Evolutionary conservation across 306 rosid species (phyloP), one percentile per base, ranked within the genome.

Genomic region (Pterocarpus santalinus): DNA sequence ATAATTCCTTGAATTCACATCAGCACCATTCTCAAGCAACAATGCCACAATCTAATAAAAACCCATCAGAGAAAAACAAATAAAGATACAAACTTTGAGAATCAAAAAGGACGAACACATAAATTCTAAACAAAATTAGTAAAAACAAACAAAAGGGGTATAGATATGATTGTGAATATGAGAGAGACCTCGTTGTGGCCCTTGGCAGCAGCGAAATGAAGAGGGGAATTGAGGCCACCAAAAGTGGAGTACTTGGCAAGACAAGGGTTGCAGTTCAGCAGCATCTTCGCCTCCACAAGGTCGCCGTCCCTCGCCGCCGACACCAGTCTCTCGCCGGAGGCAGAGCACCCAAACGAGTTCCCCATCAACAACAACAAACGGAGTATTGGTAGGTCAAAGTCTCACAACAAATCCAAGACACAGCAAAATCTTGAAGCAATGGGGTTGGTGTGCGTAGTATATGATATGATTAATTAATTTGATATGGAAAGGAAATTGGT

Each of bases 251-350:
- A 94, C 82, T 94, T 94, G 39, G 98, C 96, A 12, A 92, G 93
- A 86, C 82, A 92, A 1, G 98, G 97, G 16, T 89, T 94, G 82
- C 88, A 92, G 79, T 90, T 92, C 65, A 95, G 65, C 3, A 95
- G 92, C 99, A 95, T 95, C 88, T 90, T 93, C 1, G 98, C 98
- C 82, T 95, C 99, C 15, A 93, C 89, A 80, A 95, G 84, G 81
- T 95, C 99, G n/a, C 97, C 99, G 78, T 95, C 99, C 79, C 98
- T 92, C 38, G 98, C 99, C 46, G 99, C 99, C 84, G 99, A 95
- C n/a, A 95, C 98, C 72, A 95, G 73, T 69, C 99, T 83, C 87
- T 95, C 99, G n/a, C 99, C 99, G 78, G 98, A 93, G 67, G 98
- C 99, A 2, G 98, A 95, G 81, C 99, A 95, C 16, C 98, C 99